Evolutionary conservation across 768 basidiomycete species (phyloP).

Genomic region (Leucocoprinus leucothites): DNA sequence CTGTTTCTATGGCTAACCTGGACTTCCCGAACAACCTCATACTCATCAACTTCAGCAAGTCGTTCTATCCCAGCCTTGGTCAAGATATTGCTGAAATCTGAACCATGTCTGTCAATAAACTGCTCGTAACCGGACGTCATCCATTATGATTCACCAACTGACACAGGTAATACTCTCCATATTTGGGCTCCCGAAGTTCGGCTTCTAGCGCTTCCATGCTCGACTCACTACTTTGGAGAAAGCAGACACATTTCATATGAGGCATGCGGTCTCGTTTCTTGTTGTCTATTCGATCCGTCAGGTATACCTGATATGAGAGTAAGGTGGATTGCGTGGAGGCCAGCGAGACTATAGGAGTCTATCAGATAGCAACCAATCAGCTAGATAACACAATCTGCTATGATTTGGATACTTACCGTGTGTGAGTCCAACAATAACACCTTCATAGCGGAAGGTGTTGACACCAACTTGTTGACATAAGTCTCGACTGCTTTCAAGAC

Average conservation of each 20-base stretch:
- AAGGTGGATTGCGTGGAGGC: conserved; percentile 92
- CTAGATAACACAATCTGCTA: not conserved
- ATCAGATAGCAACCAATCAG: conserved; percentile 10
- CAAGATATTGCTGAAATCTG: conserved; percentile 95
- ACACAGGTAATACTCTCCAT: conserved; percentile 99
- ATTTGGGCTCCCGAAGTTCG: conserved; percentile 88
- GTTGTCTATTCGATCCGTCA: conserved; percentile 98
- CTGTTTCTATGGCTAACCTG: conserved; percentile 56
- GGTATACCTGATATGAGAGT: conserved; percentile 93
- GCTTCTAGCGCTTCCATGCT: conserved; percentile 80
- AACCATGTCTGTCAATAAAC: conserved; percentile 11
- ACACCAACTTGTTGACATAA: conserved; percentile 87
- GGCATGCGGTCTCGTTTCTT: conserved; percentile 86
- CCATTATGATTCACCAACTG: conserved; percentile 70
- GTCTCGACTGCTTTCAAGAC: conserved; percentile 93
- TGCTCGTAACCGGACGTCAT: conserved; percentile 17
- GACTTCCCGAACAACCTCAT: conserved; percentile 94
- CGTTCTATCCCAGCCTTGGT: conserved; percentile 90
- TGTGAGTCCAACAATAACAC: conserved; percentile 92
- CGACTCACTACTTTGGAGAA: conserved; percentile 78
- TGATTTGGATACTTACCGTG: conserved; percentile 55
- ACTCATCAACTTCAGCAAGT: conserved; percentile 91
- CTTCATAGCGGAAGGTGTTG: conserved; percentile 87
- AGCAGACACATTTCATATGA: conserved; percentile 97
- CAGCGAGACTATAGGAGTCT: conserved; percentile 95